Evolutionary conservation across 2,329 filamentous ascomycete species (phyloP).

Genomic region (Hyphodiscus sp.): DNA sequence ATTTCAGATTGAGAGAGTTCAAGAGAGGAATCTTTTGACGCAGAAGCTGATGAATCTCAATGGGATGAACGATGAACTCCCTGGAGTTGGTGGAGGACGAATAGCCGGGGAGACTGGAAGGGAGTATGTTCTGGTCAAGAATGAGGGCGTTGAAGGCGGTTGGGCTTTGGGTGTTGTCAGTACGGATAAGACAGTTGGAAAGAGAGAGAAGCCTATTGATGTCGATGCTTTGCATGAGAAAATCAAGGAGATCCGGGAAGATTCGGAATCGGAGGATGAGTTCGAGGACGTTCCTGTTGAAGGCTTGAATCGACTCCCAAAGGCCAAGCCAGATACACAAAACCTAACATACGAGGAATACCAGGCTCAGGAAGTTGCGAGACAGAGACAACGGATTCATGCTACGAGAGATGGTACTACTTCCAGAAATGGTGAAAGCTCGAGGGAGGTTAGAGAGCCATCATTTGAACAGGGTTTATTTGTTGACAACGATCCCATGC

Average conservation of each 20-base stretch:
- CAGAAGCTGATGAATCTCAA: conserved; percentile 92
- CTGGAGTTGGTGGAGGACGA: conserved; percentile 53
- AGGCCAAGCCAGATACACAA: conserved; percentile 11
- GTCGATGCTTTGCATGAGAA: conserved; percentile 64
- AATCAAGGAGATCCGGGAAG: conserved; percentile 49
- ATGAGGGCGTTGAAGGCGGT: conserved; percentile 88
- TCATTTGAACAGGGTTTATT: conserved; percentile 25
- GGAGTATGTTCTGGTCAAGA: conserved; percentile 95
- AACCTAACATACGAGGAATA: conserved; percentile 24
- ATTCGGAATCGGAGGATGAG: conserved; percentile 59
- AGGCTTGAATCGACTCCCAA: conserved; percentile 30
- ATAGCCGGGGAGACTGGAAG: conserved; percentile 81
- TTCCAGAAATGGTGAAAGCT: conserved; percentile 3
- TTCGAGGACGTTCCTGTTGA: conserved; percentile 33
- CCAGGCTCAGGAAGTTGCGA: conserved; percentile 23
- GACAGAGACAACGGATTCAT: conserved; percentile 19
- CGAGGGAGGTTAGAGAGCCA: conserved; percentile 7
- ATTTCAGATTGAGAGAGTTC: conserved; percentile 93
- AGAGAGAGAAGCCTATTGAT: conserved; percentile 84
- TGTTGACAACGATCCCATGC: conserved; percentile 17
- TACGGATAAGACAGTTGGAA: conserved; percentile 71
- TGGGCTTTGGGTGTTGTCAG: conserved; percentile 95
- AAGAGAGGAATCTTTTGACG: conserved; percentile 87
- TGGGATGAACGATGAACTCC: conserved; percentile 75
- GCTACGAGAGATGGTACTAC: conserved; percentile 13